A percentile compares a stretch with the other conserved stretches of the same genome.
Conservation (phyloP, 2,329 filamentous ascomycete genomes). For the Zasmidium cellare region DNA sequence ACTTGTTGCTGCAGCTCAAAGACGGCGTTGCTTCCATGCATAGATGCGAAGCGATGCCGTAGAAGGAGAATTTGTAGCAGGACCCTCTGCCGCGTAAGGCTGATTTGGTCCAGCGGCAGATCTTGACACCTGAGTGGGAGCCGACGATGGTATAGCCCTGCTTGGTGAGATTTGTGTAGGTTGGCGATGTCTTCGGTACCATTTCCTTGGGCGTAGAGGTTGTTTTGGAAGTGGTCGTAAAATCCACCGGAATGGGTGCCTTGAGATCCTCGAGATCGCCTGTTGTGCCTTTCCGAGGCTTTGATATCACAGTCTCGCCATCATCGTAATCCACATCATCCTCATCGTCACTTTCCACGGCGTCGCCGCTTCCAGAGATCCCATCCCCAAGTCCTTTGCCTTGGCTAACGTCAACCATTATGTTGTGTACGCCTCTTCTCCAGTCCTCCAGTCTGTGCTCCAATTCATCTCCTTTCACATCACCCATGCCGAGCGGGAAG, state of each 20-base stretch:
- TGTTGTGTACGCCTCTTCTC: constrained; percentile 70
- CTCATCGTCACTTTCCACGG: constrained; percentile 82
- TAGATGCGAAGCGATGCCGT: constrained; percentile 92
- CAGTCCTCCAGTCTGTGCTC: constrained; percentile 71
- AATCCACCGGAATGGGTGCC: constrained; percentile 75
- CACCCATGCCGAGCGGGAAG: constrained; percentile 84
- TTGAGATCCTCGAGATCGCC: constrained; percentile 81
- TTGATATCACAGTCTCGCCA: constrained; percentile 37
- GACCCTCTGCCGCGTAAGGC: constrained; percentile 88
- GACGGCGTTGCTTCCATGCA: constrained; percentile 99
- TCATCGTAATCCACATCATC: constrained; percentile 59
- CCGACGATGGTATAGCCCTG: constrained; percentile 96
- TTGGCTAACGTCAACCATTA: constrained; percentile 60
- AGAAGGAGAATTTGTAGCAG: constrained; percentile 98
- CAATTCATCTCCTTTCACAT: constrained; percentile 69
- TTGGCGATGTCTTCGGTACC: constrained; percentile 89
- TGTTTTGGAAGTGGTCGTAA: constrained; percentile 68
- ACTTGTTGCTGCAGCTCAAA: constrained; percentile 95
- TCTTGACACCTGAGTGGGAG: constrained; percentile 93
- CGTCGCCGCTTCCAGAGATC: constrained; percentile 77
- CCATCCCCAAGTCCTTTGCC: constrained; percentile 62
- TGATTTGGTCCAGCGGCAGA: constrained; percentile 98
- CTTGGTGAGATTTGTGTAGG: constrained; percentile 85
- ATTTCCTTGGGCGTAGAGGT: constrained; percentile 72
- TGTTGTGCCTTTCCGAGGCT: constrained; percentile 44